phyloP scores from a whole-genome alignment of 805 yeast genomes.

The Wickerhamomyces silvicola region DNA sequence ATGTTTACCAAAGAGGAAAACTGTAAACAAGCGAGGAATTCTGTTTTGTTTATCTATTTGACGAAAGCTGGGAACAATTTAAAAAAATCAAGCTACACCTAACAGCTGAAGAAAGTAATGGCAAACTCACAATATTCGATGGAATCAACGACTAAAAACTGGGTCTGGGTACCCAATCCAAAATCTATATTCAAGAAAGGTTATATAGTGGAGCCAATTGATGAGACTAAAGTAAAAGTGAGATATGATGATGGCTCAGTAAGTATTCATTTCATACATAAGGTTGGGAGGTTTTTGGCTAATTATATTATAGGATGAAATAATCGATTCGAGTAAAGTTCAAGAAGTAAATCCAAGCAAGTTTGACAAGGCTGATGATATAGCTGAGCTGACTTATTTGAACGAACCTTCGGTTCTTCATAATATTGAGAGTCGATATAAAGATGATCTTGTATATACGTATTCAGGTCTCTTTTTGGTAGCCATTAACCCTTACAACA shows the following conservation, averaged over 20 bases:
- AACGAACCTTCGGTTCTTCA: constrained; percentile 95
- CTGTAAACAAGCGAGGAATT: constrained; percentile 1
- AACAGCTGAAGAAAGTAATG: too few relatives aligned
- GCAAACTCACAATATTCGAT: constrained; percentile 3
- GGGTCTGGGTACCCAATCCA: constrained; percentile 78
- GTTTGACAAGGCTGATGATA: constrained; percentile 86
- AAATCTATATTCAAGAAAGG: constrained; percentile 55
- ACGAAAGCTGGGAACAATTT: too few relatives aligned
- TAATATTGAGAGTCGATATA: constrained; percentile 72
- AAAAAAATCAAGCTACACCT: not conserved
- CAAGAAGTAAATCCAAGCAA: constrained; percentile 82
- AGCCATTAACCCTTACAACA: constrained; percentile 87
- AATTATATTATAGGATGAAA: constrained; percentile 16
- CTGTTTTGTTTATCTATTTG: too few relatives aligned
- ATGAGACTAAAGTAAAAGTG: constrained; percentile 30
- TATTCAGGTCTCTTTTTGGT: constrained; percentile 93
- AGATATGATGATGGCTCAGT: constrained; percentile 33
- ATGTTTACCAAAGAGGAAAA: not conserved
- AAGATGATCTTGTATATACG: constrained; percentile 77
- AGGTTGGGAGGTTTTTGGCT: too few relatives aligned
- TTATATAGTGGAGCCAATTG: constrained; percentile 40
- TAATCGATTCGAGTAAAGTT: constrained; percentile 37
- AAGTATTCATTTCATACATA: constrained; percentile 7
- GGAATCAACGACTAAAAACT: constrained; percentile 23
- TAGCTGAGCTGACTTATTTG: constrained; percentile 91